Base-by-base conservation (phyloP, 1,139 yeast genomes). In the Debaryomyces nepalensis region DNA sequence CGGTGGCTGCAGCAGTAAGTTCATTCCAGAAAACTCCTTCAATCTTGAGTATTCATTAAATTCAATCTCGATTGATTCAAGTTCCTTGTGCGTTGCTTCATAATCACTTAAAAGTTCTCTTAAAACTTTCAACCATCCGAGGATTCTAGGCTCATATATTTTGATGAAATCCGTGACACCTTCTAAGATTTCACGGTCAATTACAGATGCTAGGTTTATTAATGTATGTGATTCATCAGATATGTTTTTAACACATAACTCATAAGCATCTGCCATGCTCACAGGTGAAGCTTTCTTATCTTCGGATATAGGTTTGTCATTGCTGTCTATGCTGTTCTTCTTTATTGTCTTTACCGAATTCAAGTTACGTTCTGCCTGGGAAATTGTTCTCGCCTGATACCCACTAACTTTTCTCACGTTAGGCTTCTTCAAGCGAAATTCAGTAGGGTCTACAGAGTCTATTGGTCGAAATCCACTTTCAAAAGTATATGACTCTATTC, bases 151-250 rank as follows among this genome's bases (percentile, higher is more conserved):
- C 46, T 73, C 78, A 42, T 71, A 58, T 5, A 48, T 43, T 43
- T 70, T 72, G 20, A 73, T 57, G 46, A 70, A 72, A 6, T 51
- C 52, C 7, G 73, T 68, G 12, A 73, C 52, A n/a, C 54, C 56
- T 26, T 66, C 70, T 45, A 73, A 54, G 1, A 73, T 68, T 30
- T 63, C 63, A 18, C 61, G 53, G 43, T 74, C 78, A 15, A 74
- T 65, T 4, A 59, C 54, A 0, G 70, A 54, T 0, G 77, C 73
- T 38, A 70, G 53, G 5, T 52, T 54, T 37, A 58, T 44, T 39
- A 63, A 48, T 1, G 51, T 47, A 26, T 53, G 54, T 2, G 73
- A 57, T 42, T 70, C 74, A 4, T 47, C 45, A 23, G 53, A 33
- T 23, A 57, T 45, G 15, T 47, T 49, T 6, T 43, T 32, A 18